phyloP scores from a whole-genome alignment of 768 basidiomycete genomes.

The Leucocoprinus birnbaumii region DNA sequence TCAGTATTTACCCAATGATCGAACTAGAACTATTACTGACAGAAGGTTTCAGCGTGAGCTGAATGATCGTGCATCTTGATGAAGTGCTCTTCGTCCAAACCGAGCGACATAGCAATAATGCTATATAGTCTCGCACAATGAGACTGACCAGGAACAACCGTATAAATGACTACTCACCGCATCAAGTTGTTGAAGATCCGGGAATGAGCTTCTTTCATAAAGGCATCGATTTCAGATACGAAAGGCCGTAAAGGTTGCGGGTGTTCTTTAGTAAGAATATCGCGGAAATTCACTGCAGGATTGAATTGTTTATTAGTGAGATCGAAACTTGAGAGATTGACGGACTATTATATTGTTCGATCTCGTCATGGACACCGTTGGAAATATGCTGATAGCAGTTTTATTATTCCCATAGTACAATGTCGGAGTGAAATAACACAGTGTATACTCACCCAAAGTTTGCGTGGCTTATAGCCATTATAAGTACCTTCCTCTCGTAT shows the following conservation, averaged over 20 bases:
- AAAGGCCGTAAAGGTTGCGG: constrained; percentile 29
- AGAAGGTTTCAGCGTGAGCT: not conserved
- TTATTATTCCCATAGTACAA: not conserved
- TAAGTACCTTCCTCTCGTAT: constrained; percentile 16
- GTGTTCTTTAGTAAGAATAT: constrained; percentile 22
- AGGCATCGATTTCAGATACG: constrained; percentile 27
- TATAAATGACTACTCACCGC: constrained; percentile 18
- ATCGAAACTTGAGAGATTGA: not conserved
- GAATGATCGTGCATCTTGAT: not conserved
- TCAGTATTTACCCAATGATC: not conserved
- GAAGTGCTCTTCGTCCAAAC: not conserved
- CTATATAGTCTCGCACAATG: not conserved
- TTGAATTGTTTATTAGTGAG: not conserved
- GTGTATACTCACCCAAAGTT: constrained; percentile 34
- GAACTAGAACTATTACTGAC: not conserved
- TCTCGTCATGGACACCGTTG: constrained; percentile 35
- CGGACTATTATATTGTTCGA: constrained; percentile 40
- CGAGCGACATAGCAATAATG: not conserved
- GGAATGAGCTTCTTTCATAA: constrained; percentile 29
- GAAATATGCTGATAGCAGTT: constrained; percentile 29
- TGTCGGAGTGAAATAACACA: too few relatives aligned
- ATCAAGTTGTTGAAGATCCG: constrained; percentile 30
- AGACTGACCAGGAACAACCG: not conserved
- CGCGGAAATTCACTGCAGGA: constrained; percentile 13
- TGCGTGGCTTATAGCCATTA: constrained; percentile 44